phyloP scores from a whole-genome alignment of 495 filamentous ascomycete species.

The Penicillium antarcticum region DNA sequence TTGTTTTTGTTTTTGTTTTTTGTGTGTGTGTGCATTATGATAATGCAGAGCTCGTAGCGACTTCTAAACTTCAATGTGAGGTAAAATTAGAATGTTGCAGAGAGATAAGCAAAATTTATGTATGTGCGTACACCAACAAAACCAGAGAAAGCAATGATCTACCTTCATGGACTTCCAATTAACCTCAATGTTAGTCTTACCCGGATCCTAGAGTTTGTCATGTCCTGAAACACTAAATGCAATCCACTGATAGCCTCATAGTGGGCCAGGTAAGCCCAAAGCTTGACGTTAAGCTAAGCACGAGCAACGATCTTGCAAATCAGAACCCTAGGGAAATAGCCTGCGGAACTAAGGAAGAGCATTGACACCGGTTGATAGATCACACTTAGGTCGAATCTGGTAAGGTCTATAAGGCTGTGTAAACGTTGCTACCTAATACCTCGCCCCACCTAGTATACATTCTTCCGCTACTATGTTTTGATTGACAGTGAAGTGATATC shows the following conservation, averaged over 20 bases:
- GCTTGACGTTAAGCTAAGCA: conserved; percentile 8
- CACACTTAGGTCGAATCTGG: conserved; percentile 2
- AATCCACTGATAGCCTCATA: conserved; percentile 15
- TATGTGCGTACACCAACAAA: neutral
- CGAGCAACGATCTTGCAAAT: conserved; percentile 9
- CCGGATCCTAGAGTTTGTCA: neutral
- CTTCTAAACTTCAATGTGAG: no score
- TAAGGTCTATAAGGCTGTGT: neutral
- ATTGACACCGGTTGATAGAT: neutral
- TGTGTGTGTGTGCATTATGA: neutral
- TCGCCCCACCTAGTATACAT: neutral
- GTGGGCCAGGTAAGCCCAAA: conserved; percentile 24
- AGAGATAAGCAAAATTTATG: no score
- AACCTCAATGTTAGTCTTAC: neutral
- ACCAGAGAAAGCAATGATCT: neutral
- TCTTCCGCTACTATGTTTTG: no score
- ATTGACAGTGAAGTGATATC: no score
- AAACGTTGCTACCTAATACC: neutral
- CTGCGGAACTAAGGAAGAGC: no score
- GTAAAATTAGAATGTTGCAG: no score
- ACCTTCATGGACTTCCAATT: neutral
- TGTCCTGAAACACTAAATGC: conserved; percentile 4
- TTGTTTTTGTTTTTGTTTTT: no score
- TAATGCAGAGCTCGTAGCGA: neutral
- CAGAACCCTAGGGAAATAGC: conserved; percentile 4